Conservation (phyloP, 441 rosid species). For the Bocquillonia castaneifolia region DNA sequence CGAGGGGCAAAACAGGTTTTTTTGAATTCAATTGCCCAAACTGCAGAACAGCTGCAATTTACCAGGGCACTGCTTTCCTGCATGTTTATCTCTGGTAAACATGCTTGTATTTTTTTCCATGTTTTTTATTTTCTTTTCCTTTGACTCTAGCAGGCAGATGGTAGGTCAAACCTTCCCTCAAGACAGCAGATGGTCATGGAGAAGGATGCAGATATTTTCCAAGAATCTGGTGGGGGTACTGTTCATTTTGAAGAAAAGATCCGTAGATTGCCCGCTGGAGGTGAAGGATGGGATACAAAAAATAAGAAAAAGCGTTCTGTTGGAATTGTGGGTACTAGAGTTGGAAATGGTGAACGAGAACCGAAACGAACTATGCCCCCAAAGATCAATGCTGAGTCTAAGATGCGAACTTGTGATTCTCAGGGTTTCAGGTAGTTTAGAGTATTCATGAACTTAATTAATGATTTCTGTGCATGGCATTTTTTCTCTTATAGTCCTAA, state of each 20-base stretch:
- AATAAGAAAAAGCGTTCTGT: slow-evolving; percentile 90
- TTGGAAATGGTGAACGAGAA: slow-evolving; percentile 53
- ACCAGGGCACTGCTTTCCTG: neutral
- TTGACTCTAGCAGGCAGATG: slow-evolving; percentile 47
- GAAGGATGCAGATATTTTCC: slow-evolving; percentile 57
- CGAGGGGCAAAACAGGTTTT: neutral
- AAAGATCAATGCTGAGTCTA: slow-evolving; percentile 56
- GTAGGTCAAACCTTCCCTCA: slow-evolving; percentile 39
- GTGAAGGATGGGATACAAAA: slow-evolving; percentile 93
- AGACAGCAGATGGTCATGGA: slow-evolving; percentile 55
- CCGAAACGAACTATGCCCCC: slow-evolving; percentile 50
- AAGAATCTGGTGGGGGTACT: slow-evolving; percentile 46
- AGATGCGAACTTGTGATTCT: slow-evolving; percentile 62
- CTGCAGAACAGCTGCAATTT: neutral
- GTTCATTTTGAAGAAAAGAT: slow-evolving; percentile 67
- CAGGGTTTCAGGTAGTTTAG: slow-evolving; percentile 63
- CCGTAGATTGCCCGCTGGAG: slow-evolving; percentile 69
- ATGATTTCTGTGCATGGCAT: neutral
- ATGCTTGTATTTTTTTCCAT: neutral
- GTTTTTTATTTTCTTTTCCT: neutral
- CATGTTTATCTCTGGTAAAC: neutral
- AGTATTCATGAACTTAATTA: slow-evolving; percentile 8
- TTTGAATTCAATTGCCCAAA: neutral
- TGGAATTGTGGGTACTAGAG: slow-evolving; percentile 63
- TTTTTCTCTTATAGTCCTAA: neutral